Base-by-base conservation (phyloP, 495 filamentous ascomycete genomes). In the Penicillium chermesinum region DNA sequence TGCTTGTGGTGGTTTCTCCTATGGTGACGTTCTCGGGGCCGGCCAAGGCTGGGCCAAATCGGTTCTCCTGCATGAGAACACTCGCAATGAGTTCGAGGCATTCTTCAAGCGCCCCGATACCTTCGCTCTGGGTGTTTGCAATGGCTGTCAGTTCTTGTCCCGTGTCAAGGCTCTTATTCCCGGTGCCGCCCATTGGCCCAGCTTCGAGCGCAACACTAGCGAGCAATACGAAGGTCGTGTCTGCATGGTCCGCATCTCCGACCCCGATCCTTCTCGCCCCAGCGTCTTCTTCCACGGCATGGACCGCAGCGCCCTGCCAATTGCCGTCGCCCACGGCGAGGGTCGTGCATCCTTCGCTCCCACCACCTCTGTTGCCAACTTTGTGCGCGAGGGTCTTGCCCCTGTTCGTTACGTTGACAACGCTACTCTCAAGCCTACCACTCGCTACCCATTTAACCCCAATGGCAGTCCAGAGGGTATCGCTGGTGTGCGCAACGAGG, bases 41-140 rank as follows among this genome's bases (percentile, higher is more conserved):
- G 93, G 93, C 25, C 85, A 87, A 55, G 93, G 94, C 40, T 98
- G 93, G 93, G 90, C 94, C n/a, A 90, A 91, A 63, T 89, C 86
- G 3, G 89, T 97, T 32, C 78, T 96, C 6, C 77, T 91, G 52
- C 87, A 96, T 67, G 77, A 84, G 16, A 81, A 83, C 48, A 83
- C 86, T 2, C 81, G 89, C 22, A 71, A 69, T 38, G 84, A 91
- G 54, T 95, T 97, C 70, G 68, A 85, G 53, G 61, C 63, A 7
- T 98, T 98, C 81, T 97, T 98, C 67, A 78, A 84, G 60, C 80
- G 94, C 30, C 79, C 81, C 27, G 87, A 96, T 53, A 96, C 93
- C 7, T 98, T 98, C 67, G 80, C 87, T 7, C 77, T 98, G 1
- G 93, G 94, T 42, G 91, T 97, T 18, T 97, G 93, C 78, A 98